These are phyloP conservation scores for Buxus sempervirens DNA, from an alignment of 164 flowering plant genomes.

Conservation along the genomic window DNA sequence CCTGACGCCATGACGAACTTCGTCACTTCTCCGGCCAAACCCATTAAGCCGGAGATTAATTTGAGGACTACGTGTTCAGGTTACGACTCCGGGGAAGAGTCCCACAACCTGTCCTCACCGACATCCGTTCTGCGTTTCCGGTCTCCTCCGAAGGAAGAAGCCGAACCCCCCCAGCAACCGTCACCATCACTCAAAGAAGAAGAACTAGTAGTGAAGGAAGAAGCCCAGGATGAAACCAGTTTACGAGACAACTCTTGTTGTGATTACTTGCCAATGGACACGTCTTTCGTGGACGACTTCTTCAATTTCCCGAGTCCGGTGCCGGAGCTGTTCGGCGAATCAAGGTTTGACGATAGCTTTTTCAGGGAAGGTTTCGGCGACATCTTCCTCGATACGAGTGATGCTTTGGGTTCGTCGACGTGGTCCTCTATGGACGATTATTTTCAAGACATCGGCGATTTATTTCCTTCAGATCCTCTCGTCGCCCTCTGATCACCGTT, in stretches of 20 bases:
- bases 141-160: constrained; percentile 28
- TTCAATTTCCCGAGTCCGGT: constrained; percentile 32
- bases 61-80: constrained; percentile 23
- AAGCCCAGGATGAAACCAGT: constrained; percentile 6
- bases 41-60: background rate
- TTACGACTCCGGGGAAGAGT: constrained; percentile 43
- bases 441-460: constrained; percentile 72
- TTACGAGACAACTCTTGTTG: constrained; percentile 20
- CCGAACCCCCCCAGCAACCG: constrained; percentile 24
- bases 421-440: constrained; percentile 28
- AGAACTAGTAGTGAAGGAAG: background rate
- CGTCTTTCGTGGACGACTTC: constrained; percentile 30
- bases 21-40: constrained; percentile 20
- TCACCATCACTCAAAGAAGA: background rate
- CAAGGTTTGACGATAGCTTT: constrained; percentile 10
- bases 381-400: constrained; percentile 9
- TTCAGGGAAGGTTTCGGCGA: constrained; percentile 22
- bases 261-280: constrained; percentile 10
- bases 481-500: constrained; percentile 1
- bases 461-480: constrained; percentile 56
- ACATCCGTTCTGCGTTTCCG: constrained; percentile 55
- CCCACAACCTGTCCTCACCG: constrained; percentile 40
- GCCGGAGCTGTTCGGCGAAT: constrained; percentile 30
- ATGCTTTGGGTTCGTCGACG: constrained; percentile 26
- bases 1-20: constrained; percentile 75